These are phyloP conservation scores for Cercospora canescens DNA, from an alignment of 2,329 filamentous ascomycete species.

Conservation along the genomic window DNA sequence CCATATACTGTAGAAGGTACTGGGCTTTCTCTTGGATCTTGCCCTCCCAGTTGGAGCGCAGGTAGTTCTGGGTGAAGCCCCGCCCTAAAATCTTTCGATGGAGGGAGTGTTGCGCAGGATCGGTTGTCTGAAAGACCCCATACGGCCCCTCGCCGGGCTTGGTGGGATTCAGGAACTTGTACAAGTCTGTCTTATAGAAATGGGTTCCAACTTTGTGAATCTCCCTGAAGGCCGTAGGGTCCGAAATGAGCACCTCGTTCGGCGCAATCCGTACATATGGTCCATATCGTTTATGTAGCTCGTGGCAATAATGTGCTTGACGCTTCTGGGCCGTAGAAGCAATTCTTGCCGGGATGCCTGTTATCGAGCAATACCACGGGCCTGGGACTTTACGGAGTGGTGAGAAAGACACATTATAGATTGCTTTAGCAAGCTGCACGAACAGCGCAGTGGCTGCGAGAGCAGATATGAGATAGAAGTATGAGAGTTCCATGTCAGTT, in stretches of 20 bases:
- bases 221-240: conserved; percentile 28
- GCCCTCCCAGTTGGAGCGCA: conserved; percentile 38
- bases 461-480: neutral
- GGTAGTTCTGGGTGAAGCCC: conserved; percentile 35
- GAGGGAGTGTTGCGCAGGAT: conserved; percentile 36
- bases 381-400: conserved; percentile 16
- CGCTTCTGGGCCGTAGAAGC: conserved; percentile 3
- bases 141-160: conserved; percentile 11
- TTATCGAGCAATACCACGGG: conserved; percentile 17
- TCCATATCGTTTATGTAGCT: conserved; percentile 36
- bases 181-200: conserved; percentile 31
- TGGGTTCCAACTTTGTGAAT: conserved; percentile 29
- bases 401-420: conserved; percentile 15
- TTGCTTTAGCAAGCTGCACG: neutral
- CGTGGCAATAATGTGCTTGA: conserved; percentile 40
- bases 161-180: conserved; percentile 24
- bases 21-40: conserved; percentile 35
- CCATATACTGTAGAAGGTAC: conserved; percentile 36
- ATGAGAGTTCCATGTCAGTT: neutral
- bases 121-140: conserved; percentile 40
- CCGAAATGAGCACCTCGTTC: conserved; percentile 29
- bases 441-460: neutral
- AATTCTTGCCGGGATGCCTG: conserved; percentile 5
- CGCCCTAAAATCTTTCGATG: conserved; percentile 38
- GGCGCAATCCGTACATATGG: conserved; percentile 31